Conservation (phyloP, 805 yeast species). For the Brettanomyces bruxellensis region DNA sequence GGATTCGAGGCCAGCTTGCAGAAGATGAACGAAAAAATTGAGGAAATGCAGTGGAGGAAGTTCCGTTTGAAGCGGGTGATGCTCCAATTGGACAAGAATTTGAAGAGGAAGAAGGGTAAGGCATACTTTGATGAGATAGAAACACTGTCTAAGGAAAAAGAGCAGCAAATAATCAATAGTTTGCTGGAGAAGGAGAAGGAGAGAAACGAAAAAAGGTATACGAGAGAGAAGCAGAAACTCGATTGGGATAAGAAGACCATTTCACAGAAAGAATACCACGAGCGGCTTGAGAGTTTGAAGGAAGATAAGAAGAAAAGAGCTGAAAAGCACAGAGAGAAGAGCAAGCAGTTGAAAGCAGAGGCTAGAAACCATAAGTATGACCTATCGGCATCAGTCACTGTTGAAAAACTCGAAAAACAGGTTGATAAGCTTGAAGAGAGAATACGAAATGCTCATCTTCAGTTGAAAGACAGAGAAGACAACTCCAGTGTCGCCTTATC, state of each 20-base stretch:
- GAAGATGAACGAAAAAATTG: slow-evolving; percentile 66
- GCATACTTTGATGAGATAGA: slow-evolving; percentile 60
- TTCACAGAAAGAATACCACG: slow-evolving; percentile 44
- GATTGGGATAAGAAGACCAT: slow-evolving; percentile 47
- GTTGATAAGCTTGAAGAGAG: slow-evolving; percentile 65
- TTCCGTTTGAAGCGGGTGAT: slow-evolving; percentile 66
- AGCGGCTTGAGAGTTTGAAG: slow-evolving; percentile 40
- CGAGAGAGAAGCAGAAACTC: slow-evolving; percentile 69
- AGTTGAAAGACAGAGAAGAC: slow-evolving; percentile 86
- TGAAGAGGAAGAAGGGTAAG: slow-evolving; percentile 36
- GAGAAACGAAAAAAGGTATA: slow-evolving; percentile 53
- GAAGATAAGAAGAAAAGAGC: slow-evolving; percentile 48
- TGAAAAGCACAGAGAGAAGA: slow-evolving; percentile 42
- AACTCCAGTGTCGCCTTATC: slow-evolving; percentile 89
- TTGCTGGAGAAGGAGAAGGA: slow-evolving; percentile 60
- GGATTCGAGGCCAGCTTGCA: slow-evolving; percentile 75
- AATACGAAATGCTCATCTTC: slow-evolving; percentile 58
- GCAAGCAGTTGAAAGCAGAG: slow-evolving; percentile 47
- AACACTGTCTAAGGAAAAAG: slow-evolving; percentile 58
- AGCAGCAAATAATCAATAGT: slow-evolving; percentile 44
- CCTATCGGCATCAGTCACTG: slow-evolving; percentile 40
- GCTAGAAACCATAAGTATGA: slow-evolving; percentile 49
- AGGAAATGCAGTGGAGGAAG: slow-evolving; percentile 81
- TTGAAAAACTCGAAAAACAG: slow-evolving; percentile 66
- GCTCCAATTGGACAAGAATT: slow-evolving; percentile 48